These are phyloP conservation scores for Mortierella alpina DNA, from an alignment of 192 early-diverging fungal species.

Conservation along the genomic window DNA sequence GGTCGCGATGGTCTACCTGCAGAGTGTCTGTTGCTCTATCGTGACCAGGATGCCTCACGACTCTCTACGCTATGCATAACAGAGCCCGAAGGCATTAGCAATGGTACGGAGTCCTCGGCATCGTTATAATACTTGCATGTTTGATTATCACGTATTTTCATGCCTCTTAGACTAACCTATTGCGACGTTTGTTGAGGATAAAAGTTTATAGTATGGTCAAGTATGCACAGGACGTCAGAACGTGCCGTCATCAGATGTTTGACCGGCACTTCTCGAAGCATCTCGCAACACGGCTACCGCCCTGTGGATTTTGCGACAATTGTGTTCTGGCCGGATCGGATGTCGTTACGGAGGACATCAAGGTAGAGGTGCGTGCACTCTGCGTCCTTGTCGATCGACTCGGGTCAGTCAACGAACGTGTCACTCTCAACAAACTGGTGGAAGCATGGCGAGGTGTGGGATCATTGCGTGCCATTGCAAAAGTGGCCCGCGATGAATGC, in stretches of 20 bases:
- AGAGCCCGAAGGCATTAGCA: slow-evolving; percentile 66
- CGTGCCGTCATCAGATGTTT: slow-evolving; percentile 71
- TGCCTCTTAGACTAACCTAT: not conserved
- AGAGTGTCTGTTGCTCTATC: slow-evolving; percentile 76
- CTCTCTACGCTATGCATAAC: slow-evolving; percentile 70
- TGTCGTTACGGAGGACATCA: slow-evolving; percentile 61
- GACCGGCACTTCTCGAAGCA: slow-evolving; percentile 65
- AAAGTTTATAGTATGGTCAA: slow-evolving; percentile 68
- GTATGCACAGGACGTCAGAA: slow-evolving; percentile 71
- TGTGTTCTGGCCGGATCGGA: slow-evolving; percentile 49
- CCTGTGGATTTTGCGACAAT: slow-evolving; percentile 59
- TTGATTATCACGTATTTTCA: not conserved
- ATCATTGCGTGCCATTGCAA: slow-evolving; percentile 35
- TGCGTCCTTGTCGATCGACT: slow-evolving; percentile 43
- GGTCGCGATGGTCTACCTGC: slow-evolving; percentile 76
- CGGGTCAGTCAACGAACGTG: slow-evolving; percentile 49
- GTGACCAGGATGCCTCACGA: slow-evolving; percentile 70
- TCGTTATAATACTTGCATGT: not conserved
- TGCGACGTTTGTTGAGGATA: not conserved
- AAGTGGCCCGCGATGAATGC: slow-evolving; percentile 45
- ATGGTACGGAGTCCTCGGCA: slow-evolving; percentile 38
- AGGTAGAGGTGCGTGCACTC: slow-evolving; percentile 46
- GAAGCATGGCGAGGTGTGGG: slow-evolving; percentile 58
- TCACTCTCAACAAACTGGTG: slow-evolving; percentile 64
- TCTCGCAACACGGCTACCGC: slow-evolving; percentile 22